Evolutionary conservation across 1,284 basidiomycete genomes (phyloP), one percentile per base, ranked within the genome.

Genomic region (Malassezia arunalokei): DNA sequence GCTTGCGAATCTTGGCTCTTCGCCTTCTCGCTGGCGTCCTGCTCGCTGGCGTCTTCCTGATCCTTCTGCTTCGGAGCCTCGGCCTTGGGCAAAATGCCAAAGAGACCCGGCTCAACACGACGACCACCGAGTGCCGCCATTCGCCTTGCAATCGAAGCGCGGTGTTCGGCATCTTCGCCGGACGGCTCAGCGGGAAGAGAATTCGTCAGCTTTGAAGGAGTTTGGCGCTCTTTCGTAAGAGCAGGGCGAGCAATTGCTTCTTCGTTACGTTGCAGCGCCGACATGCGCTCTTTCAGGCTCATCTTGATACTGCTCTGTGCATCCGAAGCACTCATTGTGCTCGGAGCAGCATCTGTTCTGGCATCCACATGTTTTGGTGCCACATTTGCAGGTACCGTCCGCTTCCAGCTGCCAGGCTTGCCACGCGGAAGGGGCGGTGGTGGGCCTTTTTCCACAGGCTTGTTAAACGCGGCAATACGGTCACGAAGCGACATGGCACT

Each of bases 21-120:
- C 4, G 20, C 20, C 20, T 24, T 24, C 20, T 24, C 20, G 20
- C 20, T 24, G 20, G 20, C 20, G 4, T 24, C 50, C 63, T 49
- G 76, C 71, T 54, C 78, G 76, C 31, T 42, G 6, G 28, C 28
- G 28, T 42, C 12, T 30, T 42, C 11, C n/a, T 12, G 8, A 2
- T 29, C 4, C 5, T 42, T 30, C 15, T 42, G 28, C 7, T 27
- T 30, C 11, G 11, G 6, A 3, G 28, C 40, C 28, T 20, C 5
- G 27, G 42, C 9, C 29, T 43, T 29, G 20, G 57, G 77, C 78
- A 46, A 76, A 75, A 27, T 77, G 43, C 48, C 68, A 74, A 55
- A 76, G 74, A 49, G 75, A 81, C 70, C 85, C 84, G 58, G 56
- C 4, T 65, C 68, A 40, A 71, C 60, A 8, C 66, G 44, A 32